Base-by-base conservation (phyloP, 2,329 filamentous ascomycete species). In the Talaromyces sp. region DNA sequence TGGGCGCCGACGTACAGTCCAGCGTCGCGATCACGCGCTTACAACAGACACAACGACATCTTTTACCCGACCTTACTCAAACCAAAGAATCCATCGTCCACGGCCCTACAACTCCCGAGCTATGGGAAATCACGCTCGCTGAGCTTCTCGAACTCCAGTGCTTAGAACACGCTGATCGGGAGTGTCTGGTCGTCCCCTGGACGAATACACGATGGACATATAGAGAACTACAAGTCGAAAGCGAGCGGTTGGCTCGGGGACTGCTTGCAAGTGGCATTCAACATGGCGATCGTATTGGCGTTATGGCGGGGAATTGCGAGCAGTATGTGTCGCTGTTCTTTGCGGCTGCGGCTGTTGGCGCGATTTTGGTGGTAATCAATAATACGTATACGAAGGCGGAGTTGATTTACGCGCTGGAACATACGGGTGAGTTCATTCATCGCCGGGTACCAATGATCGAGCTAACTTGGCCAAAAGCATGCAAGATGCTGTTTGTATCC, bases 341-440 rank as follows among this genome's bases (percentile, higher is more conserved):
- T 67, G 88, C 88, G 3, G 87, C 86, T 11, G 86, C 87, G 44
- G 82, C 85, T 54, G 65, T 89, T 18, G 87, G 88, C 9, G 86
- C 84, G 54, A 86, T 89, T 52, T 79, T 92, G 59, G 89, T 92
- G 31, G 91, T 92, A 50, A 79, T 93, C 67, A 93, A 93, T 77
- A 93, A 92, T 76, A 93, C 89, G 0, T 93, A 93, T 72, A 93
- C 90, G 1, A 82, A 87, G 1, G 84, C 83, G 1, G 90, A 93
- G 75, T 86, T 88, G 55, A 82, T 86, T 72, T 88, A 89, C 73
- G 90, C 88, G 9, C 75, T 93, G 31, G 82, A 83, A 61, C 90
- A 92, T 70, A 86, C 88, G 16, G 86, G 87, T 88, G 76, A 67
- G 80, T 73, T 35, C 11, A 23, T 0, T 3, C 4, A 14, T 18